Evolutionary conservation across 2,329 filamentous ascomycete species (phyloP).

Genomic region (Elsinoe australis): DNA sequence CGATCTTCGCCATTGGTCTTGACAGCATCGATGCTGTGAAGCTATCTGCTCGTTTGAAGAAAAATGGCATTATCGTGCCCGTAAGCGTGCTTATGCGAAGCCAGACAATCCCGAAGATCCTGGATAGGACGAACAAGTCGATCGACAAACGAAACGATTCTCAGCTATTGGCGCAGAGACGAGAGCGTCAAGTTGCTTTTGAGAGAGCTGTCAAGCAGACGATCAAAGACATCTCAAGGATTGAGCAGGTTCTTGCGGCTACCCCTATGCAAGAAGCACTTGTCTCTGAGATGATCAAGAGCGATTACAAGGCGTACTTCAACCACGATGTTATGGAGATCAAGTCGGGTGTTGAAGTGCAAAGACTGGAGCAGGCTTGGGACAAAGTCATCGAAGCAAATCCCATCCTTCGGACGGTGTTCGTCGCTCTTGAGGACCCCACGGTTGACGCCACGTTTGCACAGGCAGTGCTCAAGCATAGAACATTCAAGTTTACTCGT

Average conservation of each 20-base stretch:
- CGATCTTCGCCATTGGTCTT: constrained; percentile 73
- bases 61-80: constrained; percentile 51
- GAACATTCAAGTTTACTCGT: constrained; percentile 21
- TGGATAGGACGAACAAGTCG: constrained; percentile 23
- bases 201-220: constrained; percentile 13
- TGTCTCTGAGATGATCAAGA: constrained; percentile 71
- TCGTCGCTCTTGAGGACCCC: constrained; percentile 58
- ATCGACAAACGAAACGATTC: constrained; percentile 19
- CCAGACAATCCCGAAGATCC: constrained; percentile 59
- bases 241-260: constrained; percentile 60
- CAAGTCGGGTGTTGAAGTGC: constrained; percentile 45
- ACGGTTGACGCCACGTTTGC: constrained; percentile 49
- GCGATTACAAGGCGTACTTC: constrained; percentile 69
- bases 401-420: constrained; percentile 68
- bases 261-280: constrained; percentile 84
- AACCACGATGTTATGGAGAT: constrained; percentile 73
- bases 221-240: constrained; percentile 16
- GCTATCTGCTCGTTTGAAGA: constrained; percentile 63
- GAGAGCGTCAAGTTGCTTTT: neutral
- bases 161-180: neutral
- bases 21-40: constrained; percentile 92
- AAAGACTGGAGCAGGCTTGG: constrained; percentile 56
- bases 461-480: constrained; percentile 45
- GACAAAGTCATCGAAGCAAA: constrained; percentile 49
- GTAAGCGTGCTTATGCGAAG: constrained; percentile 71